phyloP scores from a whole-genome alignment of 306 rosid species.

The Vicia sativa region DNA sequence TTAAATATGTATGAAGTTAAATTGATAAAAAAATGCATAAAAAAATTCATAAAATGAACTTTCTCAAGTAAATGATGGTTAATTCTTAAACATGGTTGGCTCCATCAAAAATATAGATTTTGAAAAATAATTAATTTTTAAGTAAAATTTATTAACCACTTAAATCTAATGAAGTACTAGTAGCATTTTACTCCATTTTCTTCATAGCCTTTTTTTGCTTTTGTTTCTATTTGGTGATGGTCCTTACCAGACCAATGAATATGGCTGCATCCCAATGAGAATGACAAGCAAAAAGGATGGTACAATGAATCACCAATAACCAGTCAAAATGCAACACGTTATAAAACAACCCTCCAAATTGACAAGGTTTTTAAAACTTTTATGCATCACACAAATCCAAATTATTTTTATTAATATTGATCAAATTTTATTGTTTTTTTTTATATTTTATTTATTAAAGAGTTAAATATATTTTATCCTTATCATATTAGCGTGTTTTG shows the following conservation, averaged over 20 bases:
- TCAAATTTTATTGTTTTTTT: too few species aligned
- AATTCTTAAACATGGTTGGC: not conserved
- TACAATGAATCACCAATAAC: slow-evolving; percentile 5
- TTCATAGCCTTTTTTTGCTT: not conserved
- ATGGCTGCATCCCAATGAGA: not conserved
- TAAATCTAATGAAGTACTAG: not conserved
- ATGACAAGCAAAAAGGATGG: not conserved
- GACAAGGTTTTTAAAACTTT: not conserved
- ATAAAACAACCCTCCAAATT: not conserved
- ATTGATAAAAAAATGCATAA: not conserved
- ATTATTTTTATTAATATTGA: too few species aligned
- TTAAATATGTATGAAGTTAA: not conserved
- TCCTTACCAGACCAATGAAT: not conserved
- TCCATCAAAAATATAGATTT: too few species aligned
- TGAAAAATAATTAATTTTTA: too few species aligned
- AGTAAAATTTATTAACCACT: too few species aligned
- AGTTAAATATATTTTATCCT: too few species aligned
- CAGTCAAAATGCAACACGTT: not conserved
- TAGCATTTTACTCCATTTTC: not conserved
- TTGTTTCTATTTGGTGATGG: not conserved
- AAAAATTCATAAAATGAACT: not conserved
- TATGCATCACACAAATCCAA: too few species aligned
- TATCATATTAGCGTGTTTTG: too few species aligned
- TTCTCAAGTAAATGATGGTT: not conserved
- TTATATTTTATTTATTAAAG: too few species aligned